Percentiles rank a stretch among this genome's conserved stretches.
Evolutionary conservation across 768 basidiomycete species (phyloP).

Genomic region (Mycena olivaceomarginata): DNA sequence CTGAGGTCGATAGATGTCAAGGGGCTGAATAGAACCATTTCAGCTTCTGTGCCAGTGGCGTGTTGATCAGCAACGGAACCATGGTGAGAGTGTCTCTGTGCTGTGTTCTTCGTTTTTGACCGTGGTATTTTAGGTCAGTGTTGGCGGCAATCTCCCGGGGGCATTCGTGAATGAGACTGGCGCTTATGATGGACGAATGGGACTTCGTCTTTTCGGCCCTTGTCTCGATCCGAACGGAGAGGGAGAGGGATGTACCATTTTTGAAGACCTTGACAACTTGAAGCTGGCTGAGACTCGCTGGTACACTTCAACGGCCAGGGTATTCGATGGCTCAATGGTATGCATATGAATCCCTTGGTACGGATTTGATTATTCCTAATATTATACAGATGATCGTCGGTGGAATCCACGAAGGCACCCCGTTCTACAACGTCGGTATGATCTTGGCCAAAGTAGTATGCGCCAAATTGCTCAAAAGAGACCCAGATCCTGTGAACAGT

Average conservation of each 20-base stretch:
- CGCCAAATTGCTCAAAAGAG: neutral
- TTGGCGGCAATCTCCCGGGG: slow-evolving; percentile 70
- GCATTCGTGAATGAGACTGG: slow-evolving; percentile 51
- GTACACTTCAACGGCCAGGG: too few species aligned
- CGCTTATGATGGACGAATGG: too few species aligned
- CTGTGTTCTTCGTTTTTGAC: neutral
- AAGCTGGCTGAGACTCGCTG: slow-evolving; percentile 74
- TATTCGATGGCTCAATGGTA: too few species aligned
- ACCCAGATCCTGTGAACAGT: slow-evolving; percentile 55
- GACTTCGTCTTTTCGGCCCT: too few species aligned
- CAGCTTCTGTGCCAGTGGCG: slow-evolving; percentile 48
- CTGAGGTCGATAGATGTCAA: too few species aligned
- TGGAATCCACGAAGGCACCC: slow-evolving; percentile 57
- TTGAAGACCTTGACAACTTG: slow-evolving; percentile 66
- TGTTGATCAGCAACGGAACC: slow-evolving; percentile 73
- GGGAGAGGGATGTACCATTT: slow-evolving; percentile 24
- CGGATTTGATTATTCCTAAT: neutral
- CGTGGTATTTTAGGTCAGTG: slow-evolving; percentile 45
- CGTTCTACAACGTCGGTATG: slow-evolving; percentile 45
- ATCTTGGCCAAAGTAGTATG: neutral
- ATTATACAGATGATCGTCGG: slow-evolving; percentile 34
- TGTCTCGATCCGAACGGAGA: too few species aligned
- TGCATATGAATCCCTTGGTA: neutral
- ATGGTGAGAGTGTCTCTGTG: slow-evolving; percentile 61
- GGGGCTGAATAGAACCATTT: too few species aligned